phyloP scores from a whole-genome alignment of 176 grass and related monocot genomes.

The Melocanna baccifera region DNA sequence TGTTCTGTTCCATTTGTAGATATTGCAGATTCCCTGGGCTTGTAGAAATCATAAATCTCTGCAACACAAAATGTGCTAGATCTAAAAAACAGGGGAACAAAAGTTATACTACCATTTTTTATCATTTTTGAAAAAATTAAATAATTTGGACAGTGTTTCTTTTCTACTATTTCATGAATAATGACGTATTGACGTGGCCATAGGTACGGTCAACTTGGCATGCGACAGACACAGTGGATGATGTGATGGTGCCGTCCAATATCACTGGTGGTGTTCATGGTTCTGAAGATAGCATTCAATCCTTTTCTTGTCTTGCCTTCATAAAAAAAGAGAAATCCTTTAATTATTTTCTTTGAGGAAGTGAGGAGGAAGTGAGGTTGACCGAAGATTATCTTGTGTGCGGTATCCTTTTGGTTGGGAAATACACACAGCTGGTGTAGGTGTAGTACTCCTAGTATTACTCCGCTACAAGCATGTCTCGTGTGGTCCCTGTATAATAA shows the following conservation, averaged over 20 bases:
- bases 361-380: not conserved
- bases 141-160: not conserved
- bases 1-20: not conserved
- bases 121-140: not conserved
- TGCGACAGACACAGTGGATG: not conserved
- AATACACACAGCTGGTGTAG: not conserved
- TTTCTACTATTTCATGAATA: not conserved
- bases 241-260: not conserved
- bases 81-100: not conserved
- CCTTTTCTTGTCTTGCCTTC: not conserved
- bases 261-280: not conserved
- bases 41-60: not conserved
- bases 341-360: not conserved
- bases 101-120: not conserved
- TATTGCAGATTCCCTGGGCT: not conserved
- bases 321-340: not conserved
- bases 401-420: not conserved
- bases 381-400: not conserved
- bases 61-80: not conserved
- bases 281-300: not conserved
- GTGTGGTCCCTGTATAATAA: not conserved
- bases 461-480: not conserved
- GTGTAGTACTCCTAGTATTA: no score
- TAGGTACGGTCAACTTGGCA: not conserved
- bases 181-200: not conserved